These are phyloP conservation scores for Vitis hybrid DNA, from an alignment of 177 flowering plant species.

Conservation along the genomic window DNA sequence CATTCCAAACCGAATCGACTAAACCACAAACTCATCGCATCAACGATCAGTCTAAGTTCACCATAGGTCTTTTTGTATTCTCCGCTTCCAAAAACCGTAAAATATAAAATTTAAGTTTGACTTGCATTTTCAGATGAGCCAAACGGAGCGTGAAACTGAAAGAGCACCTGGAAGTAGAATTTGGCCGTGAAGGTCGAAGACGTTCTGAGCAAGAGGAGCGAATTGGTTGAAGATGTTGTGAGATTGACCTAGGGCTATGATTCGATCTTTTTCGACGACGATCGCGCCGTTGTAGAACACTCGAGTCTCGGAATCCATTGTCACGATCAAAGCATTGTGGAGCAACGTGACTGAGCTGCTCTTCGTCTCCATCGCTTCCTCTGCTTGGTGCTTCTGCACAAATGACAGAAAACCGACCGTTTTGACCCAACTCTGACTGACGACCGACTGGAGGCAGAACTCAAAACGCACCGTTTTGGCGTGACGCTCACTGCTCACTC, in stretches of 20 bases:
- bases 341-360: constrained; percentile 32
- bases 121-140: no score
- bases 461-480: no score
- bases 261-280: constrained; percentile 45
- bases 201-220: constrained; percentile 27
- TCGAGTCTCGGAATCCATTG: constrained; percentile 58
- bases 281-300: constrained; percentile 63
- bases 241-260: constrained; percentile 69
- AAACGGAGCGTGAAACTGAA: background rate
- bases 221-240: constrained; percentile 44
- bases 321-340: constrained; percentile 64
- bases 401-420: no score
- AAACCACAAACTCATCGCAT: no score
- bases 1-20: no score
- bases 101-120: no score
- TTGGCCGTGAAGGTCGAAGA: constrained; percentile 57
- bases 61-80: no score
- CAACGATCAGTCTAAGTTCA: no score
- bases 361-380: constrained; percentile 11
- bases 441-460: no score
- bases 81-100: no score
- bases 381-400: background rate
- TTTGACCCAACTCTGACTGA: no score
- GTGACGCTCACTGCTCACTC: no score
- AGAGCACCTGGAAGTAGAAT: constrained; percentile 68